These are phyloP conservation scores for Cercospora sp. DNA, from an alignment of 2,329 filamentous ascomycete species.

Conservation along the genomic window DNA sequence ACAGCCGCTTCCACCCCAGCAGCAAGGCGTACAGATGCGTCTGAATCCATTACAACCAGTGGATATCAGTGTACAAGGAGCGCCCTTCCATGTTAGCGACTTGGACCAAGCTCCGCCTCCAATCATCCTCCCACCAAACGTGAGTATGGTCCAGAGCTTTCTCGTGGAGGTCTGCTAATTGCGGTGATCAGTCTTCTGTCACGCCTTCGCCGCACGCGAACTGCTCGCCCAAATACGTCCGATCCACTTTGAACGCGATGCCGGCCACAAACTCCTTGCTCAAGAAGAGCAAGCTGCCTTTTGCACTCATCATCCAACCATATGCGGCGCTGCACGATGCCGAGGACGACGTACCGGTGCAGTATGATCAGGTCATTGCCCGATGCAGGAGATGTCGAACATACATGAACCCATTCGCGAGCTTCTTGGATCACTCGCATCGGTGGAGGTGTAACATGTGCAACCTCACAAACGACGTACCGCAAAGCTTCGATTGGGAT, in stretches of 20 bases:
- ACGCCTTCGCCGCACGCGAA: constrained; percentile 90
- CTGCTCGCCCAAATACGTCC: constrained; percentile 88
- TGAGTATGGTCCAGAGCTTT: constrained; percentile 52
- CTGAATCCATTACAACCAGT: constrained; percentile 91
- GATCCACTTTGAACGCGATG: constrained; percentile 90
- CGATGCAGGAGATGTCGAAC: constrained; percentile 92
- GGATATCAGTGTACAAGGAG: constrained; percentile 72
- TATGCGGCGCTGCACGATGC: constrained; percentile 90
- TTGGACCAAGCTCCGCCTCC: constrained; percentile 87
- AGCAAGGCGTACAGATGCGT: constrained; percentile 49
- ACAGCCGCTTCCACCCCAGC: constrained; percentile 50
- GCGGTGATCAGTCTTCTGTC: constrained; percentile 67
- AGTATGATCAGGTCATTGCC: constrained; percentile 96
- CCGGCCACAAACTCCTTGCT: constrained; percentile 89
- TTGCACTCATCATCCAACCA: constrained; percentile 93
- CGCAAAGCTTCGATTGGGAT: constrained; percentile 99
- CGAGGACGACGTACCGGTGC: constrained; percentile 85
- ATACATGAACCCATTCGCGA: constrained; percentile 97
- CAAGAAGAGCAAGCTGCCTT: constrained; percentile 95
- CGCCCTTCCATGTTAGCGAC: constrained; percentile 92
- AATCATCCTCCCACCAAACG: constrained; percentile 87
- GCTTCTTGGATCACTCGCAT: constrained; percentile 94
- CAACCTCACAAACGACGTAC: constrained; percentile 96
- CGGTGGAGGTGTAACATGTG: constrained; percentile 99
- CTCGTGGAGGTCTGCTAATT: not conserved